These are phyloP conservation scores for Geoglossum cookeanum DNA, from an alignment of 2,329 filamentous ascomycete species.

Conservation along the genomic window DNA sequence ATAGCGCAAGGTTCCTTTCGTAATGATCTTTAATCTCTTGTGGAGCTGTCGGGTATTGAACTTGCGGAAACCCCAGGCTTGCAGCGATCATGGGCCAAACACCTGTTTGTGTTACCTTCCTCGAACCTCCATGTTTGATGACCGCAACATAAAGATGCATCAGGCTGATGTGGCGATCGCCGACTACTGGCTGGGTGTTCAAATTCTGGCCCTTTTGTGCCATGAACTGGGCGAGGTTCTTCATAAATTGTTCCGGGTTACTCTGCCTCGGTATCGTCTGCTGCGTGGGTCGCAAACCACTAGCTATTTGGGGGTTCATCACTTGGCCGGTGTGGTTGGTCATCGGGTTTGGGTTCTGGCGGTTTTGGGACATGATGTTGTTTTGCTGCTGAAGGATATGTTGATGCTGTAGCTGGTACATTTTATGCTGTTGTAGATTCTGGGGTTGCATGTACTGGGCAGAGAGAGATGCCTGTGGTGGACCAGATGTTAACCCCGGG, in stretches of 20 bases:
- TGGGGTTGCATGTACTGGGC: conserved; percentile 11
- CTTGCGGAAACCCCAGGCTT: conserved; percentile 29
- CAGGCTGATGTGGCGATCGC: conserved; percentile 54
- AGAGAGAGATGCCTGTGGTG: not conserved
- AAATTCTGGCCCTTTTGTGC: conserved; percentile 50
- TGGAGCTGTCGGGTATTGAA: conserved; percentile 45
- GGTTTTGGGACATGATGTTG: conserved; percentile 16
- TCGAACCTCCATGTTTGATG: conserved; percentile 58
- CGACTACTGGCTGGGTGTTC: conserved; percentile 54
- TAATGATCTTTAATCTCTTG: conserved; percentile 54
- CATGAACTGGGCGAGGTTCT: conserved; percentile 63
- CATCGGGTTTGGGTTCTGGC: not conserved
- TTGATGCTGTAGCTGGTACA: conserved; percentile 65
- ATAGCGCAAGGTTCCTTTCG: conserved; percentile 54
- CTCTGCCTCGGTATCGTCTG: not conserved
- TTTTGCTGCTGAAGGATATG: conserved; percentile 39
- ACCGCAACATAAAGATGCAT: conserved; percentile 63
- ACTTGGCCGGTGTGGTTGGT: not conserved
- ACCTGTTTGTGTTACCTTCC: conserved; percentile 47
- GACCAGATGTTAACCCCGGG: conserved; percentile 21
- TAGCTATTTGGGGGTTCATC: not conserved
- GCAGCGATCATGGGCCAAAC: conserved; percentile 55
- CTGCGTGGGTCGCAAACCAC: not conserved
- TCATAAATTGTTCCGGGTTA: conserved; percentile 52
- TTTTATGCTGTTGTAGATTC: conserved; percentile 23